Percentiles rank a stretch among this genome's conserved stretches.
These are phyloP conservation scores for Lathyrus tuberosus DNA, from an alignment of 306 rosid species.

Conservation along the genomic window DNA sequence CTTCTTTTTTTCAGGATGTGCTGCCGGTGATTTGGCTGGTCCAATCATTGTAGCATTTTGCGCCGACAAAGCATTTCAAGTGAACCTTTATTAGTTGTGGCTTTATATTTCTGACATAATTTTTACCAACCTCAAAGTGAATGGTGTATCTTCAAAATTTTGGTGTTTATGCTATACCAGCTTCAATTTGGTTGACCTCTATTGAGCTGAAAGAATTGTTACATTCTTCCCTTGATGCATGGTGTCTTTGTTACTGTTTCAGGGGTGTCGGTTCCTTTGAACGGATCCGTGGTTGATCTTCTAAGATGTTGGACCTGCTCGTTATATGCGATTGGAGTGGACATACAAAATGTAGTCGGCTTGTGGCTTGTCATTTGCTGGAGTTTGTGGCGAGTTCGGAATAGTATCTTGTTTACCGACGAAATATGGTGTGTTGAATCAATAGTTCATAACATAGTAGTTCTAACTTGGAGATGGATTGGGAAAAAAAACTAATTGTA, in stretches of 20 bases:
- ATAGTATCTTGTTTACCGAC: too few species aligned
- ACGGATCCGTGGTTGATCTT: too few species aligned
- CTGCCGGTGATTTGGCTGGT: slow-evolving; percentile 81
- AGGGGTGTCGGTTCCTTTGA: too few species aligned
- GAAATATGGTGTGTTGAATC: too few species aligned
- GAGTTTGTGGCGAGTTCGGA: too few species aligned
- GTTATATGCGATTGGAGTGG: too few species aligned
- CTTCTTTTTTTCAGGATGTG: slow-evolving; percentile 61
- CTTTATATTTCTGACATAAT: slow-evolving; percentile 33
- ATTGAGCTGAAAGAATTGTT: slow-evolving; percentile 17
- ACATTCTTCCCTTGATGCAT: slow-evolving; percentile 25
- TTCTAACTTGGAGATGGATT: too few species aligned
- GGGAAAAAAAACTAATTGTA: too few species aligned
- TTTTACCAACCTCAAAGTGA: slow-evolving; percentile 28
- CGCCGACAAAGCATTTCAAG: slow-evolving; percentile 46
- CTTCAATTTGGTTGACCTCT: slow-evolving; percentile 15
- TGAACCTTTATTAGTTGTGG: slow-evolving; percentile 46
- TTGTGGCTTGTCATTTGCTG: too few species aligned
- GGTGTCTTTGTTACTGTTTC: slow-evolving; percentile 24
- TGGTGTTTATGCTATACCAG: neutral
- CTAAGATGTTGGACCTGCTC: too few species aligned
- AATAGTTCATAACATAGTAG: too few species aligned
- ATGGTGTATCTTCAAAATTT: slow-evolving; percentile 27
- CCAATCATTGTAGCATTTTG: slow-evolving; percentile 64
- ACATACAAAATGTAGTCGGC: too few species aligned